Conservation (phyloP, 441 rosid genomes). For the Populus hybrid region DNA sequence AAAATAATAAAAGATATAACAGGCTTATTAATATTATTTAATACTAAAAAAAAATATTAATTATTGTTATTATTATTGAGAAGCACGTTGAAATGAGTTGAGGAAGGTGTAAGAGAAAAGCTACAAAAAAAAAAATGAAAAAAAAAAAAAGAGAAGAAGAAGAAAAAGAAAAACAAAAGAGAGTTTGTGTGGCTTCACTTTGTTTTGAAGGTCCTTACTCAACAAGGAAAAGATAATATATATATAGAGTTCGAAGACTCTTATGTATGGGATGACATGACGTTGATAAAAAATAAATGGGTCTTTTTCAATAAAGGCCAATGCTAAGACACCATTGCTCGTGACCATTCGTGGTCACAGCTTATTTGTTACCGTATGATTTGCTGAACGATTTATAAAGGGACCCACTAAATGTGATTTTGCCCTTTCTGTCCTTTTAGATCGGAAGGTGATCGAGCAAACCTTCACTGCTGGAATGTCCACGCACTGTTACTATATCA, state of each 20-base stretch:
- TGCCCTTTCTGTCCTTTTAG: neutral
- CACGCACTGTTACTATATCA: neutral
- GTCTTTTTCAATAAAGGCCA: conserved; percentile 1
- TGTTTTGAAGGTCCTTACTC: neutral
- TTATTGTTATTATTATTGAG: neutral
- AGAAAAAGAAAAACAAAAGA: conserved; percentile 16
- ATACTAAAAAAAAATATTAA: neutral
- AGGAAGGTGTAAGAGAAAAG: neutral
- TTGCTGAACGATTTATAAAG: conserved; percentile 19
- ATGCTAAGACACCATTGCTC: conserved; percentile 32
- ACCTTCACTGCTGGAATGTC: conserved; percentile 4
- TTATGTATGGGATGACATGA: conserved; percentile 28
- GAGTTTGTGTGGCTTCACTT: conserved; percentile 15
- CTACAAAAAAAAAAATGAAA: neutral
- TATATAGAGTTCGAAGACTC: neutral
- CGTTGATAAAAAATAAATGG: conserved; percentile 26
- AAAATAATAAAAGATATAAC: neutral
- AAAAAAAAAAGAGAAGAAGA: neutral
- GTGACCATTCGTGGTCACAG: conserved; percentile 41
- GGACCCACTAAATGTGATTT: conserved; percentile 30
- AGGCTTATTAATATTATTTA: neutral
- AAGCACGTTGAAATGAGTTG: neutral
- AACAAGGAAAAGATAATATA: neutral
- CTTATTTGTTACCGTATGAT: conserved; percentile 39
- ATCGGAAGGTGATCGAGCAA: conserved; percentile 4